Base-by-base conservation (phyloP, 768 basidiomycete genomes). In the Hygrophoropsis aurantiaca region DNA sequence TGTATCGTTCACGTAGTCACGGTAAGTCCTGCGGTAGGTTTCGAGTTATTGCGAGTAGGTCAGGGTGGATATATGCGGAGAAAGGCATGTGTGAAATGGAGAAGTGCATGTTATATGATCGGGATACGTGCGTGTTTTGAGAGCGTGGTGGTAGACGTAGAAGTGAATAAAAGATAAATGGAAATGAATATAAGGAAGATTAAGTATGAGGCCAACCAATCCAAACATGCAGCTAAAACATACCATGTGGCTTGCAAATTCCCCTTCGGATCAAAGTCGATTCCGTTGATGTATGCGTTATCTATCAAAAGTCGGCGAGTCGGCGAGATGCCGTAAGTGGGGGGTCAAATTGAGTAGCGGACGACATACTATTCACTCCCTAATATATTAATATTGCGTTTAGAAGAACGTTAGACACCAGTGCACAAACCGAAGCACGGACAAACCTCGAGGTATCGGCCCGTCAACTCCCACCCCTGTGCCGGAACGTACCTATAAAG, bases 211-310 rank as follows among this genome's bases (percentile, higher is more conserved):
- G n/a, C n/a, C n/a, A n/a, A n/a, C n/a, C n/a, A n/a, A n/a, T n/a
- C n/a, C n/a, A n/a, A n/a, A n/a, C n/a, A n/a, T n/a, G n/a, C n/a
- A n/a, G n/a, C n/a, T n/a, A n/a, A 13, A 15, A 32, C 51, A 4
- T 41, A 67, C 69, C 69, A 70, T 16, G 67, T 67, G 3, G 58
- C 44, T n/a, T 61, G 54, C 18, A 69, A 49, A 20, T 49, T 56
- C 8, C 65, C 63, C 7, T 47, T 40, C n/a, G 53, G 36, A 46
- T 69, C 63, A 39, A 69, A 67, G 52, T 69, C 67, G 13, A 71
- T 48, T 0, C 69, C 69, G 38, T 69, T 72, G 51, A 70, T 68
- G 44, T 70, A 69, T 3, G 67, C 66, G 44, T 70, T 70, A 49
- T 70, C 68, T 67, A 24, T 30, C 27, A 30, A 13, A n/a, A 7